These are phyloP conservation scores for Tilletia indica DNA, from an alignment of 1,284 basidiomycete species.

Conservation along the genomic window DNA sequence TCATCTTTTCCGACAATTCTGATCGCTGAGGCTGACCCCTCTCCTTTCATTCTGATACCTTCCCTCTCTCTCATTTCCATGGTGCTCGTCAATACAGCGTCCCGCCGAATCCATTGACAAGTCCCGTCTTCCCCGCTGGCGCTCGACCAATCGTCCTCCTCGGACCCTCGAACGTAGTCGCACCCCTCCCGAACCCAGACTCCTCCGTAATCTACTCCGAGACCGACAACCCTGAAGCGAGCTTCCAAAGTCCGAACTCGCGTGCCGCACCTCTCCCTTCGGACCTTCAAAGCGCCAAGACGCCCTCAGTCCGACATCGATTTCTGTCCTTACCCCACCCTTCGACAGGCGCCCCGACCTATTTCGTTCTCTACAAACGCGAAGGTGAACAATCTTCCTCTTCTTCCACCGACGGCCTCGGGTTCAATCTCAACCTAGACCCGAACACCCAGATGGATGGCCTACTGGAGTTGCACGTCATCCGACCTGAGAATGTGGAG, in stretches of 20 bases:
- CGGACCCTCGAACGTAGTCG: slow-evolving; percentile 6
- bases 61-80: no score
- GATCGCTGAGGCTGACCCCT: not conserved
- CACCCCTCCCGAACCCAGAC: not conserved
- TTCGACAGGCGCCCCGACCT: not conserved
- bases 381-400: not conserved
- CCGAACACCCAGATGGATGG: not conserved
- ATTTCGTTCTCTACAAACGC: slow-evolving; percentile 10
- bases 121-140: slow-evolving; percentile 8
- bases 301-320: slow-evolving; percentile 10
- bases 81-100: not conserved
- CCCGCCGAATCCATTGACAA: not conserved
- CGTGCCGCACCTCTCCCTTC: not conserved
- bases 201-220: not conserved
- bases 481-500: slow-evolving; percentile 5
- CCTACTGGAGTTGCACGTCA: slow-evolving; percentile 10
- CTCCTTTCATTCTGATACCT: not conserved
- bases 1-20: no score
- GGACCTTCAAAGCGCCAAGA: not conserved
- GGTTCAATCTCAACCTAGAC: not conserved
- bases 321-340: slow-evolving; percentile 11
- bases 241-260: not conserved
- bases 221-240: not conserved
- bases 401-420: not conserved
- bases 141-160: slow-evolving; percentile 10